These are phyloP conservation scores for Cadophora sp. DNA, from an alignment of 2,329 filamentous ascomycete genomes.

Conservation along the genomic window DNA sequence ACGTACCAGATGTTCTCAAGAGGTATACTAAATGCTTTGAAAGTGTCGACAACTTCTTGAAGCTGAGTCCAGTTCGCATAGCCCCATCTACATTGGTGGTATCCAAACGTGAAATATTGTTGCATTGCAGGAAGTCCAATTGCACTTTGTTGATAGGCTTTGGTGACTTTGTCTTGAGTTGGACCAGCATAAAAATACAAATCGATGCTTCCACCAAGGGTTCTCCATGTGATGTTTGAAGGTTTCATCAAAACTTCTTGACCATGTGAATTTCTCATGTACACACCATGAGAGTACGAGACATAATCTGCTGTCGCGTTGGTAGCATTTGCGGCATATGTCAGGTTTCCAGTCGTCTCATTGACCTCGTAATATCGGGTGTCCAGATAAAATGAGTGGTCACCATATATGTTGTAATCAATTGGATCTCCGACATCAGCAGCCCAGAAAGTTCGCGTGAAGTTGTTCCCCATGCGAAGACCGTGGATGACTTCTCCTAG, in stretches of 20 bases:
- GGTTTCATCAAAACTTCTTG: conserved; percentile 73
- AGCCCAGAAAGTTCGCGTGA: conserved; percentile 71
- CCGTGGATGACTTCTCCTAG: conserved; percentile 76
- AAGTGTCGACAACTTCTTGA: conserved; percentile 71
- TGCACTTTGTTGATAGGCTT: conserved; percentile 71
- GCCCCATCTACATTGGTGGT: conserved; percentile 84
- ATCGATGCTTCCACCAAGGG: conserved; percentile 78
- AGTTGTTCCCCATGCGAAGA: conserved; percentile 74
- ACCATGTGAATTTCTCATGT: conserved; percentile 76
- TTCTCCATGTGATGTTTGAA: conserved; percentile 73
- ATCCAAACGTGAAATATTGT: conserved; percentile 83
- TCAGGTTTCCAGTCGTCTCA: conserved; percentile 52
- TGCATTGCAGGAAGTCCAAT: conserved; percentile 79
- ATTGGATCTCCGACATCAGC: conserved; percentile 72
- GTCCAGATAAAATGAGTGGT: conserved; percentile 80
- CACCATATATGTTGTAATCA: conserved; percentile 67
- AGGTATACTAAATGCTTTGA: conserved; percentile 68
- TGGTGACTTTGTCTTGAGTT: conserved; percentile 69
- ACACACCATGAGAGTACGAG: conserved; percentile 78
- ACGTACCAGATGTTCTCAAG: conserved; percentile 74
- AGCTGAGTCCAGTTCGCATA: conserved; percentile 76
- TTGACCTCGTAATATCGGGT: conserved; percentile 74
- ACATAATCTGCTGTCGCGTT: conserved; percentile 61
- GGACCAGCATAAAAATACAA: conserved; percentile 82
- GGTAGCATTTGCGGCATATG: conserved; percentile 61